phyloP scores from a whole-genome alignment of 257 asterid genomes.

The Ophiorrhiza pumila region DNA sequence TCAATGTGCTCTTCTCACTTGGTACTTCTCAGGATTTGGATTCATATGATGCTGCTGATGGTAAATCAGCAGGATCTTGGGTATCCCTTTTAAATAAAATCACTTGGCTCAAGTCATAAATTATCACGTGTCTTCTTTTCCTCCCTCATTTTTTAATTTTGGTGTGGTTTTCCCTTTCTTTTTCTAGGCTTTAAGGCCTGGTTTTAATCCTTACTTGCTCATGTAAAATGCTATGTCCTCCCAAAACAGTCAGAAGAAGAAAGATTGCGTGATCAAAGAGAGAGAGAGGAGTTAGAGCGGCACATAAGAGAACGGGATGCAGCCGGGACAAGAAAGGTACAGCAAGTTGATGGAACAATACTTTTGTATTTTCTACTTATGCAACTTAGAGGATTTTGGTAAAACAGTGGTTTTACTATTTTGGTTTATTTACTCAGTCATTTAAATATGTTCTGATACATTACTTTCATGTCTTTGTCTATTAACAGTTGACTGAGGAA shows the following conservation, averaged over 20 bases:
- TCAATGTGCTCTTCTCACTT: conserved; percentile 1
- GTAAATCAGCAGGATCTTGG: background rate
- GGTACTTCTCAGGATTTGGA: background rate
- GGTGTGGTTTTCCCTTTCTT: background rate
- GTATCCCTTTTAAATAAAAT: background rate
- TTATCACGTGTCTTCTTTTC: background rate
- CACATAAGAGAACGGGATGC: conserved; percentile 84
- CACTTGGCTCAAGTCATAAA: background rate
- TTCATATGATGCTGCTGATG: background rate
- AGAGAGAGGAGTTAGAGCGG: conserved; percentile 78
- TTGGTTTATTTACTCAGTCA: background rate
- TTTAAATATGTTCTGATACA: conserved; percentile 11
- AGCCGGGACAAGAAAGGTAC: conserved; percentile 86
- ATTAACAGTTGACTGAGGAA: conserved; percentile 58
- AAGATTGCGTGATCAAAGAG: conserved; percentile 79
- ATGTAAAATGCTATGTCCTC: conserved; percentile 15
- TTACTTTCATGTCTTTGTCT: conserved; percentile 17
- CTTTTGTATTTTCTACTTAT: background rate
- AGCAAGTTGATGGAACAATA: background rate
- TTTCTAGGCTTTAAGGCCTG: background rate
- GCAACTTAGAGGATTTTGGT: background rate
- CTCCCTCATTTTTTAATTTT: background rate
- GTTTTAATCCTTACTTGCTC: conserved; percentile 4
- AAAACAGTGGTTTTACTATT: too few relatives aligned
- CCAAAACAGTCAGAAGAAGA: conserved; percentile 83